Evolutionary conservation across 495 filamentous ascomycete genomes (phyloP), one percentile per base, ranked within the genome.

Genomic region (Penicillium waksmanii): DNA sequence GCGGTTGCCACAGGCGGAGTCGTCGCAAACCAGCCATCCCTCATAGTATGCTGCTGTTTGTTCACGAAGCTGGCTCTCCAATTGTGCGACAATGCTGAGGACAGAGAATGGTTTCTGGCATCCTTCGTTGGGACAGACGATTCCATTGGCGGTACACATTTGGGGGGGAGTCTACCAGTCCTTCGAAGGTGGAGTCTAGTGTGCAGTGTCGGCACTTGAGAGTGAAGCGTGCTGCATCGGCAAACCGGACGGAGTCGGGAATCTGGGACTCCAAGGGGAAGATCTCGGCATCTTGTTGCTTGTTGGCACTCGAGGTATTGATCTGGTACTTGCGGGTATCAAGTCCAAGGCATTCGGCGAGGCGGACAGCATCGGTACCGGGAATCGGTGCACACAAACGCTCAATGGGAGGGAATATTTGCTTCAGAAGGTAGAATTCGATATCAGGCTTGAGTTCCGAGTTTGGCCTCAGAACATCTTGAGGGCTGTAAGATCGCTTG

Each of bases 351-450:
- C 93, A 96, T 69, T 96, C 93, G 8, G 95, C 95, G 3, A 98
- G 83, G 57, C 92, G 88, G 8, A 89, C 80, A 40, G 93, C 86
- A 64, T 96, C 92, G 13, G 95, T 98, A 47, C 95, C 94, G 33
- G 87, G 85, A 59, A 98, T 96, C 42, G 95, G 96, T 47, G 92
- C 96, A 71, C 95, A 98, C 27, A 98, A 86, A 83, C 95, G 92
- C 78, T 98, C 95, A 55, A 98, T 96, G 2, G 96, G 95, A 6
- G 95, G 95, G 76, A 98, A 95, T 53, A 98, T 97, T 71, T 98
- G 95, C 79, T 98, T 98, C 75, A 91, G 86, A 34, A 98, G 85
- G 73, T 98, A 98, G 85, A 94, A 98, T 65, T 98, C 95, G 27
- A 96, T 82, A 71, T 97, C 93, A 33, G 89, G 92, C 63, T 89